Conservation (phyloP, 345 rosid genomes). For the Camelina hispida region DNA sequence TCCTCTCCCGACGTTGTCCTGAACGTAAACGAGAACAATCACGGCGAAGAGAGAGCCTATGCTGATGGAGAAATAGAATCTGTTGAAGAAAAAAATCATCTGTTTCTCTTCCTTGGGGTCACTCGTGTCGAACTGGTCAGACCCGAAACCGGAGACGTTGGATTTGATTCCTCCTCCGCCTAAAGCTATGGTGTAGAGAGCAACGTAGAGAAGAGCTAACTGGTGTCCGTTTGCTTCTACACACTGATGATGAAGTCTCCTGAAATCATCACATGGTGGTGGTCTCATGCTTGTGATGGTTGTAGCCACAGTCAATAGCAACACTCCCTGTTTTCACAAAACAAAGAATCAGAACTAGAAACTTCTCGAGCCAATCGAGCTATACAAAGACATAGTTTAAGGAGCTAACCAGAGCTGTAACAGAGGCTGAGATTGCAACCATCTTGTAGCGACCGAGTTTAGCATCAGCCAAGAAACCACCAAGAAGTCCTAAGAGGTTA, state of each 20-base stretch:
- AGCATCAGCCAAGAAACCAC: slow-evolving; percentile 95
- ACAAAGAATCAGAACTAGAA: background rate
- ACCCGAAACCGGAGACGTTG: slow-evolving; percentile 90
- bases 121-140: slow-evolving; percentile 75
- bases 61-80: slow-evolving; percentile 74
- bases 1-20: slow-evolving; percentile 91
- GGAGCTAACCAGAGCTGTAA: slow-evolving; percentile 70
- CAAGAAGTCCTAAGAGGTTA: slow-evolving; percentile 80
- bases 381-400: background rate
- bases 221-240: slow-evolving; percentile 72
- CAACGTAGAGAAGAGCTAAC: slow-evolving; percentile 71
- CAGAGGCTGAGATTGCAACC: slow-evolving; percentile 65
- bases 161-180: slow-evolving; percentile 96
- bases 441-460: slow-evolving; percentile 82
- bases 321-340: slow-evolving; percentile 59
- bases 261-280: slow-evolving; percentile 65
- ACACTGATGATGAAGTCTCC: slow-evolving; percentile 64
- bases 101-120: slow-evolving; percentile 87
- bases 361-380: background rate
- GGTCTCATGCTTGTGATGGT: slow-evolving; percentile 78
- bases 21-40: slow-evolving; percentile 76
- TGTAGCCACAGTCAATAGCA: slow-evolving; percentile 67
- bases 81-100: slow-evolving; percentile 78
- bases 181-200: slow-evolving; percentile 78
- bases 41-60: slow-evolving; percentile 82